A percentile compares a stretch with the other conserved stretches of the same genome.
These are phyloP conservation scores for Royoungia palumana DNA, from an alignment of 768 basidiomycete genomes.

Conservation along the genomic window DNA sequence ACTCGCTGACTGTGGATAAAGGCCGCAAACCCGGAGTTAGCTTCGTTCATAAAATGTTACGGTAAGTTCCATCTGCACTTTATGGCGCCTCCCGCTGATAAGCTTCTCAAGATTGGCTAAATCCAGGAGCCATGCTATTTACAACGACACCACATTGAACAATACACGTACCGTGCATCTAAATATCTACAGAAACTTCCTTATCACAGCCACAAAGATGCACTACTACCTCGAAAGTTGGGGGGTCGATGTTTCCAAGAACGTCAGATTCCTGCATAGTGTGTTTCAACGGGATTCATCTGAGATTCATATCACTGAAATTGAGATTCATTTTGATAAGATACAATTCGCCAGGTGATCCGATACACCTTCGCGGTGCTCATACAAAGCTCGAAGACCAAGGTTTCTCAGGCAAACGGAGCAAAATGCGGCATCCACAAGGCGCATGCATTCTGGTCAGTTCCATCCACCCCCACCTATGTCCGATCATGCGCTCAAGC, in stretches of 20 bases:
- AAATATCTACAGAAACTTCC: constrained; percentile 86
- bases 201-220: constrained; percentile 83
- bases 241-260: constrained; percentile 44
- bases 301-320: background rate
- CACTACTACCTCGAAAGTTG: constrained; percentile 72
- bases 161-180: constrained; percentile 54
- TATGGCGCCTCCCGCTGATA: constrained; percentile 2
- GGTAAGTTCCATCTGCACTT: constrained; percentile 41
- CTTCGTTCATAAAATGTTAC: constrained; percentile 73
- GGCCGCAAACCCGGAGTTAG: constrained; percentile 59
- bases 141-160: constrained; percentile 73
- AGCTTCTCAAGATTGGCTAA: constrained; percentile 56
- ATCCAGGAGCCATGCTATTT: constrained; percentile 75
- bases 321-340: constrained; percentile 35
- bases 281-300: constrained; percentile 17
- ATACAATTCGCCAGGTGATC: constrained; percentile 59
- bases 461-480: background rate
- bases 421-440: constrained; percentile 48
- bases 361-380: constrained; percentile 53
- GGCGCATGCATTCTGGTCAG: constrained; percentile 59
- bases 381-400: constrained; percentile 41
- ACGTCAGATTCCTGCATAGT: constrained; percentile 55
- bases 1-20: constrained; percentile 69
- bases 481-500: constrained; percentile 2
- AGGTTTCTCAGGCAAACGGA: constrained; percentile 36